Percentiles rank a stretch among this genome's conserved stretches.
phyloP scores from a whole-genome alignment of 2,329 filamentous ascomycete genomes.

The Neopestalotiopsis clavispora region DNA sequence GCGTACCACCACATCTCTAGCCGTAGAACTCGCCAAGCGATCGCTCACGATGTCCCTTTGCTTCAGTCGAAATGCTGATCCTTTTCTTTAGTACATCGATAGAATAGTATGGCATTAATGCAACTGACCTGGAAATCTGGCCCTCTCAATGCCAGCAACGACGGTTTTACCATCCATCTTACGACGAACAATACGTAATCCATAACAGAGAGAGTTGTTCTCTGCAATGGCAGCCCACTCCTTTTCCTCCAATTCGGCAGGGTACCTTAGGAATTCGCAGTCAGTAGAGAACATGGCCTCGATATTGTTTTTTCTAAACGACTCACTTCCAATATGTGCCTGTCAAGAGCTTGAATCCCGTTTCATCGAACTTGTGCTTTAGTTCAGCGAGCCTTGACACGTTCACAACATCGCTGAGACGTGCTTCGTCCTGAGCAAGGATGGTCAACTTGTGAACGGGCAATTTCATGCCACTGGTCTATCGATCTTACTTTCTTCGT shows the following conservation, averaged over 20 bases:
- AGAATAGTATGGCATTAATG: no score
- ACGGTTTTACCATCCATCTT: neutral
- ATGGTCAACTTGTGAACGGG: neutral
- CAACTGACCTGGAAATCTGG: neutral
- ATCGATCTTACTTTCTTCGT: neutral
- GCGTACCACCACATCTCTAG: neutral
- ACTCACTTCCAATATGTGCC: neutral
- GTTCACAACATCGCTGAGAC: neutral
- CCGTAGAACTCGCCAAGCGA: neutral
- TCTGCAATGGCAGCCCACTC: constrained; percentile 5
- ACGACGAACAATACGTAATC: neutral
- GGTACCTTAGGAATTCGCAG: neutral
- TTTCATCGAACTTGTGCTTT: neutral
- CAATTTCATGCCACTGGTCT: neutral
- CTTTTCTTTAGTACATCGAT: neutral
- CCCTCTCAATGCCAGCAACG: neutral
- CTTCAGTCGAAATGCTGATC: constrained; percentile 6
- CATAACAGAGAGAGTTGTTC: constrained; percentile 9
- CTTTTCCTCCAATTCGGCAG: constrained; percentile 4
- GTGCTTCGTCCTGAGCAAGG: neutral
- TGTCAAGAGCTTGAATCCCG: neutral
- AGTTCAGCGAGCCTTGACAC: neutral
- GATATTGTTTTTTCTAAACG: neutral
- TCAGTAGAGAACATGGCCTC: neutral
- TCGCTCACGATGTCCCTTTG: neutral